Evolutionary conservation across 306 rosid genomes (phyloP), one percentile per base, ranked within the genome.

Genomic region (Urtica urens): DNA sequence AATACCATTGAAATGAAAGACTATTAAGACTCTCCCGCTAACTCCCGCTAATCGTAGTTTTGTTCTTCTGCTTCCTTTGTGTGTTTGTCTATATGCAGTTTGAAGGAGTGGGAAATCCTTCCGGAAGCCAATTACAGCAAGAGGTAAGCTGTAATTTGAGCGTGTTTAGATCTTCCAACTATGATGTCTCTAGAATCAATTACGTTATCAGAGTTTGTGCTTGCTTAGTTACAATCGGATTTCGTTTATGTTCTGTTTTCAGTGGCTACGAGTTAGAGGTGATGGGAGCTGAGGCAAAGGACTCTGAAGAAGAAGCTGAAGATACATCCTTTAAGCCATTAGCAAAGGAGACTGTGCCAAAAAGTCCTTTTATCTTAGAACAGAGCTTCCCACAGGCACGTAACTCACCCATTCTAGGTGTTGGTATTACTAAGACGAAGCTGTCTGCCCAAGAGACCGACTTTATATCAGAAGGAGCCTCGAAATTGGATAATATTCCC

Each of bases 261-360:
- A 87, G 97, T 68, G 88, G 87, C 64, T 77, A 69, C 65, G 99
- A 81, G 62, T 60, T 84, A 67, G 93, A 90, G 67, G 55, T 50
- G 67, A 40, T 64, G 77, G 85, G 21, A 56, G 84, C 67, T 48
- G 92, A 81, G 66, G 99, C 99, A 26, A 85, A 80, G 81, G 95
- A 90, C 76, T 90, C 95, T 54, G 95, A 90, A 46, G 97, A 78
- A 15, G 95, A 81, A 69, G 69, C 65, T 46, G 82, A 68, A 49
- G 71, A 64, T 66, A 43, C 68, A 29, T 37, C 43, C 60, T 38
- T 57, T 50, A 79, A 43, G 66, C 58, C 71, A 55, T 68, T 55
- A 40, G 72, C 48, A 23, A 76, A 58, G 51, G 60, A 55, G 53
- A 65, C 33, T 48, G 44, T 35, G 39, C 56, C 20, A 43, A 74